A percentile compares a stretch with the other conserved stretches of the same genome.
Evolutionary conservation across 2,329 filamentous ascomycete species (phyloP).

Genomic region (Xylogone sp.): DNA sequence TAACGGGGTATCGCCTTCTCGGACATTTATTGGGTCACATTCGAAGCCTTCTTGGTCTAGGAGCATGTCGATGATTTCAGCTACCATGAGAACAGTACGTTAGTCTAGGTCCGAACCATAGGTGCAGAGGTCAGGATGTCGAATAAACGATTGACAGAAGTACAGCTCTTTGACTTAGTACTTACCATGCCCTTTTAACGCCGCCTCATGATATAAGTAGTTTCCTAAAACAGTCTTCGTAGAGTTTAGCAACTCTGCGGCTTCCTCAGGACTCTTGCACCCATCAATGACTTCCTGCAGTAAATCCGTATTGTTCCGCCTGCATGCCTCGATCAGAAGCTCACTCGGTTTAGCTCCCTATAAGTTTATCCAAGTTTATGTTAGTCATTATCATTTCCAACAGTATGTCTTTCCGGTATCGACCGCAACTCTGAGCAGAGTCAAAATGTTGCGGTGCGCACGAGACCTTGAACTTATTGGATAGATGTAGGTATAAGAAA

Average conservation of each 20-base stretch:
- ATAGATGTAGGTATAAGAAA: neutral
- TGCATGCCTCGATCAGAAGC: constrained; percentile 86
- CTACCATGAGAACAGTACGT: constrained; percentile 32
- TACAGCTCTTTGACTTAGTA: too few species aligned
- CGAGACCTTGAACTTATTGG: neutral
- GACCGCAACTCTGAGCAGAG: neutral
- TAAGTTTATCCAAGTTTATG: neutral
- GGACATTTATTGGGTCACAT: constrained; percentile 71
- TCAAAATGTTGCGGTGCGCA: neutral
- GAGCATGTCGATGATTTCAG: constrained; percentile 77
- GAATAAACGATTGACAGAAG: neutral
- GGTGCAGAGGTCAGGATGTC: neutral
- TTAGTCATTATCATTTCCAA: neutral
- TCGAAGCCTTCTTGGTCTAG: constrained; percentile 82
- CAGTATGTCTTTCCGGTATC: neutral
- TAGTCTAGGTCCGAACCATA: neutral
- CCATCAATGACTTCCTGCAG: constrained; percentile 70
- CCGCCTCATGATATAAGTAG: constrained; percentile 85
- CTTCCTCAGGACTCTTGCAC: constrained; percentile 49
- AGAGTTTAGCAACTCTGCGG: constrained; percentile 77
- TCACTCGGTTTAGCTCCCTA: constrained; percentile 84
- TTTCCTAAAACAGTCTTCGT: constrained; percentile 84
- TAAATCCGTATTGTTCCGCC: constrained; percentile 86
- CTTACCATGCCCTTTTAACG: constrained; percentile 79
- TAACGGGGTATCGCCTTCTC: constrained; percentile 73